Evolutionary conservation across 169 alveolate species (phyloP).

Genomic region (Theileria orientalis): DNA sequence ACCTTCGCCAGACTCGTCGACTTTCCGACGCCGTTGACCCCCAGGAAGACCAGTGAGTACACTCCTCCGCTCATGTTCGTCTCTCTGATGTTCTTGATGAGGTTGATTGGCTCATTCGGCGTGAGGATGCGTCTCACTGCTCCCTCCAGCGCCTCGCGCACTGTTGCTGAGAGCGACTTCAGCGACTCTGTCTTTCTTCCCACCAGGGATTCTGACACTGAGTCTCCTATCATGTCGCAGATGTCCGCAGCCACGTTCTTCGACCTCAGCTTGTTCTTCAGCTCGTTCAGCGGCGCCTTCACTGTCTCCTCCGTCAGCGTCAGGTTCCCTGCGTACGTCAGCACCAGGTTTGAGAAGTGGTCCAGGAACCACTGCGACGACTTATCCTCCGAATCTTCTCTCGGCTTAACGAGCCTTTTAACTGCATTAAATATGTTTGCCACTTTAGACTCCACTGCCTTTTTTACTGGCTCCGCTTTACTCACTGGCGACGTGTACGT

Average conservation of each 20-base stretch:
- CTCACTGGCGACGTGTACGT: background rate
- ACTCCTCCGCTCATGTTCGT: constrained; percentile 89
- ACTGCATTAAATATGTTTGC: background rate
- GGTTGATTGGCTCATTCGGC: constrained; percentile 59
- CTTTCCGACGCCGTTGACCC: constrained; percentile 99
- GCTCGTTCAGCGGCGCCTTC: constrained; percentile 44
- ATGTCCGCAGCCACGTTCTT: constrained; percentile 64
- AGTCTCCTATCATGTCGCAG: constrained; percentile 57
- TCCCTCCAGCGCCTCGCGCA: constrained; percentile 46
- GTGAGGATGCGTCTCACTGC: constrained; percentile 55
- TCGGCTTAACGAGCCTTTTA: background rate
- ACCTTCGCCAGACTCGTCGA: constrained; percentile 98
- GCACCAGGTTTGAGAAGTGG: constrained; percentile 46
- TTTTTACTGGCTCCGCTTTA: background rate
- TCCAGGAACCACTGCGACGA: constrained; percentile 36
- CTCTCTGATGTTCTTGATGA: constrained; percentile 65
- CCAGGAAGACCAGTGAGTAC: constrained; percentile 90
- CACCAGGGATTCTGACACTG: constrained; percentile 38
- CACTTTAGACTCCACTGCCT: background rate
- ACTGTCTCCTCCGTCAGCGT: constrained; percentile 42
- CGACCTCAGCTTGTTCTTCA: constrained; percentile 26
- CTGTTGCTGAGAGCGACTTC: constrained; percentile 50
- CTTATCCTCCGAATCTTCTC: background rate
- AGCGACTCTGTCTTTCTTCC: constrained; percentile 64
- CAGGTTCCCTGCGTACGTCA: constrained; percentile 59